These are phyloP conservation scores for Colletotrichum kahawae DNA, from an alignment of 2,329 filamentous ascomycete genomes.

Conservation along the genomic window DNA sequence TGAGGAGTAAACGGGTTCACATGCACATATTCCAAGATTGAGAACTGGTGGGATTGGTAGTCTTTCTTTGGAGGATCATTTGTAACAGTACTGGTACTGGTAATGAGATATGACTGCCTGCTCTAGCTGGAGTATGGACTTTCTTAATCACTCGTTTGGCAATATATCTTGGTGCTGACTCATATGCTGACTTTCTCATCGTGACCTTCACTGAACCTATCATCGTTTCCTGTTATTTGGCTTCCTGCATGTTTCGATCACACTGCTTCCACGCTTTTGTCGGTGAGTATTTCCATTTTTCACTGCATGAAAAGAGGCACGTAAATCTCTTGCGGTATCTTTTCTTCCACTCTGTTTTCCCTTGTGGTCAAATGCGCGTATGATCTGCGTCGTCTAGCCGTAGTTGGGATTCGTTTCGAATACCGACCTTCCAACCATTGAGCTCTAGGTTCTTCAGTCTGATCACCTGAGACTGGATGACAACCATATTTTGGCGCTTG, in stretches of 20 bases:
- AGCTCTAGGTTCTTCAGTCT: neutral
- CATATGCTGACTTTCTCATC: fast-evolving
- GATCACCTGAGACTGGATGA: neutral
- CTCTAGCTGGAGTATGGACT: conserved; percentile 19
- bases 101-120: conserved; percentile 21
- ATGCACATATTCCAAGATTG: conserved; percentile 15
- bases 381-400: neutral
- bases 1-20: conserved; percentile 15
- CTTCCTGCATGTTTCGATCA: no score
- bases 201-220: neutral
- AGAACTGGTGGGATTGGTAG: conserved; percentile 1
- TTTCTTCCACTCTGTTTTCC: neutral
- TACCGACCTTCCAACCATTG: neutral
- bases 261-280: no score
- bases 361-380: neutral
- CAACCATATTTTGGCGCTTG: neutral
- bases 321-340: no score
- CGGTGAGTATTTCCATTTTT: no score
- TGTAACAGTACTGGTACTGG: conserved; percentile 21
- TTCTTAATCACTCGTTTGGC: neutral
- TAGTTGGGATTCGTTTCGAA: neutral
- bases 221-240: no score
- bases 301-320: no score
- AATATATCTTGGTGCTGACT: neutral
- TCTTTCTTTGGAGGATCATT: neutral